Evolutionary conservation across 2,329 filamentous ascomycete species (phyloP).

Genomic region (Knufia fluminis): DNA sequence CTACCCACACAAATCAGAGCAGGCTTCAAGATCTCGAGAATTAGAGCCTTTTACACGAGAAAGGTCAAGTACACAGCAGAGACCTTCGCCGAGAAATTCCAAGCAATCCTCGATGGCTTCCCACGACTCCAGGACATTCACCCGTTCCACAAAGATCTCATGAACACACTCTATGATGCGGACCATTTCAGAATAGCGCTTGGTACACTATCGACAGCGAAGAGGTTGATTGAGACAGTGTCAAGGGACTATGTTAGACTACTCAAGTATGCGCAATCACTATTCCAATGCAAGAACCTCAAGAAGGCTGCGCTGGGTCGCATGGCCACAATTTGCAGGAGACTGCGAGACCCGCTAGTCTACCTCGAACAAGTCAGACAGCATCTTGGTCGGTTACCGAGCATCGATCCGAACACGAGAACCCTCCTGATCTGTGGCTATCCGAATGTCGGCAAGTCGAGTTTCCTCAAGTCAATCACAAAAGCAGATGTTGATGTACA

Average conservation of each 20-base stretch:
- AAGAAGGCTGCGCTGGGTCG: slow-evolving; percentile 92
- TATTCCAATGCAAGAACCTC: slow-evolving; percentile 98
- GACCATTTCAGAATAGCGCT: slow-evolving; percentile 97
- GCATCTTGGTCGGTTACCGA: slow-evolving; percentile 90
- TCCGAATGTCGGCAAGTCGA: slow-evolving; percentile 95
- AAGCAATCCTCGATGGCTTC: slow-evolving; percentile 83
- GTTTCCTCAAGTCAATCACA: slow-evolving; percentile 85
- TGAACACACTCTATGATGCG: slow-evolving; percentile 97
- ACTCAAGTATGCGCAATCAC: slow-evolving; percentile 88
- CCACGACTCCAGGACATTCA: slow-evolving; percentile 89
- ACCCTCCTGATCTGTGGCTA: slow-evolving; percentile 96
- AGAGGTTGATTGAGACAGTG: slow-evolving; percentile 93
- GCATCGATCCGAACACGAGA: slow-evolving; percentile 96
- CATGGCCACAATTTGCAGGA: slow-evolving; percentile 95
- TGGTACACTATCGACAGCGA: slow-evolving; percentile 89
- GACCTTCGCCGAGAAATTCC: slow-evolving; percentile 91
- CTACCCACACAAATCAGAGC: slow-evolving; percentile 91
- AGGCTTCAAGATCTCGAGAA: slow-evolving; percentile 92
- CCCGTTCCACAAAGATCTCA: slow-evolving; percentile 81
- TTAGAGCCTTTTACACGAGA: slow-evolving; percentile 85
- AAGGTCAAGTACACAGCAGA: slow-evolving; percentile 98
- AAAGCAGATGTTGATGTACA: slow-evolving; percentile 94
- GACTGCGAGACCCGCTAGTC: slow-evolving; percentile 84
- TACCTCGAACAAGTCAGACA: slow-evolving; percentile 96
- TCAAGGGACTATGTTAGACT: slow-evolving; percentile 92